Evolutionary conservation across 139 green algal genomes (phyloP).

Genomic region (Volvox reticuliferus): DNA sequence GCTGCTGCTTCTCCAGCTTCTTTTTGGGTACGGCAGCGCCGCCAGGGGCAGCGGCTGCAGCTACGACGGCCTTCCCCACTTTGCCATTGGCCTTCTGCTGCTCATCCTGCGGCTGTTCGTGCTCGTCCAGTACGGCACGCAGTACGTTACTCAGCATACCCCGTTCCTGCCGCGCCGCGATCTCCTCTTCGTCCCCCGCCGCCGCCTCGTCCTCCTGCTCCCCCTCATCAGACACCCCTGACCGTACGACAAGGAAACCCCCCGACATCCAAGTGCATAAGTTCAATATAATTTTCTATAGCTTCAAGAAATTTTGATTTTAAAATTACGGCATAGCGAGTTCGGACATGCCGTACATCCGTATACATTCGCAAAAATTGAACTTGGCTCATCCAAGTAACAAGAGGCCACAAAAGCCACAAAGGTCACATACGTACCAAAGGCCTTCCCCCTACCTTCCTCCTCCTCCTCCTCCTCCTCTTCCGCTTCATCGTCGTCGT

Average conservation of each 20-base stretch:
- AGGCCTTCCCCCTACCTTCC: background rate
- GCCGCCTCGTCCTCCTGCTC: slow-evolving; percentile 40
- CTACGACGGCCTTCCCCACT: background rate
- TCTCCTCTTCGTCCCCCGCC: slow-evolving; percentile 6
- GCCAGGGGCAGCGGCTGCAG: background rate
- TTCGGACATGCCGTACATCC: too few species aligned
- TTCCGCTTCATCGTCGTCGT: background rate
- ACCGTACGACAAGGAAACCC: background rate
- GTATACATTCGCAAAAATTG: too few species aligned
- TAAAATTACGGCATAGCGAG: too few species aligned
- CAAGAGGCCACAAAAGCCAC: too few species aligned
- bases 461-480: slow-evolving; percentile 22
- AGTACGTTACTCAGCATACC: slow-evolving; percentile 35
- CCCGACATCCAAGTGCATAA: too few species aligned
- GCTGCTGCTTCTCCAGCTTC: slow-evolving; percentile 23
- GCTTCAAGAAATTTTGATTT: too few species aligned
- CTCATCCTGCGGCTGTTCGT: slow-evolving; percentile 13
- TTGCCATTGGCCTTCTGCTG: background rate
- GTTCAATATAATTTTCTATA: too few species aligned
- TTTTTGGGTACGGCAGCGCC: slow-evolving; percentile 1
- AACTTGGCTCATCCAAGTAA: too few species aligned
- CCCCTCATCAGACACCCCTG: background rate
- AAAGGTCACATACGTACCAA: too few species aligned
- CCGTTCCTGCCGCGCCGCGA: background rate
- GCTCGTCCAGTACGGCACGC: slow-evolving; percentile 4